A percentile compares a stretch with the other conserved stretches of the same genome.
These are phyloP conservation scores for Fusarium sp. DNA, from an alignment of 2,329 filamentous ascomycete genomes.

Conservation along the genomic window DNA sequence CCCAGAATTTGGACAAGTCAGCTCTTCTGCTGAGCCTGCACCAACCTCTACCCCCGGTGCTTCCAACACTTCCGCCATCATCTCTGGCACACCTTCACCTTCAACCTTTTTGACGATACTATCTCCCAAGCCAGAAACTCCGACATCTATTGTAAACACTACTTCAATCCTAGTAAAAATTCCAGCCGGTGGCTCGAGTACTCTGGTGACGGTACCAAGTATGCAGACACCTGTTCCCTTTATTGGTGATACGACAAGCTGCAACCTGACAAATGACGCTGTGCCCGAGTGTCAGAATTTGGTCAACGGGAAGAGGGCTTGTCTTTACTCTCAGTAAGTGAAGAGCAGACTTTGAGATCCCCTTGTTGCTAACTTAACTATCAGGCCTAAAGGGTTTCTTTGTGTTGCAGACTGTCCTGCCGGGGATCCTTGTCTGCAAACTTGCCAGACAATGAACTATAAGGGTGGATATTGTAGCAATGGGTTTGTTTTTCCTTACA, in stretches of 20 bases:
- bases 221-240: neutral
- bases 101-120: neutral
- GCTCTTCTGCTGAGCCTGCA: neutral
- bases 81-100: neutral
- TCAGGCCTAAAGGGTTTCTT: fast-evolving
- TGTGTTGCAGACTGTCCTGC: neutral
- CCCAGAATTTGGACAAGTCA: neutral
- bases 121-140: neutral
- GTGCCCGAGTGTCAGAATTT: neutral
- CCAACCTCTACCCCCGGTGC: neutral
- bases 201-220: neutral
- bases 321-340: neutral
- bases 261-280: neutral
- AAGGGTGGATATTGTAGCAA: neutral
- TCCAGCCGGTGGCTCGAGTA: neutral
- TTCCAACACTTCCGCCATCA: neutral
- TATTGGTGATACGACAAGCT: neutral
- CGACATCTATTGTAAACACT: neutral
- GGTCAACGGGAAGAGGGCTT: neutral
- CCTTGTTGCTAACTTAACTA: too few relatives aligned
- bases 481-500: neutral
- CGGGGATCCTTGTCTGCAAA: neutral
- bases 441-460: neutral
- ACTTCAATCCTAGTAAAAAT: neutral
- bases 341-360: too few relatives aligned